Percentiles rank a stretch among this genome's conserved stretches.
Conservation (phyloP, 768 basidiomycete genomes). For the Coprinellus aureogranulatus region DNA sequence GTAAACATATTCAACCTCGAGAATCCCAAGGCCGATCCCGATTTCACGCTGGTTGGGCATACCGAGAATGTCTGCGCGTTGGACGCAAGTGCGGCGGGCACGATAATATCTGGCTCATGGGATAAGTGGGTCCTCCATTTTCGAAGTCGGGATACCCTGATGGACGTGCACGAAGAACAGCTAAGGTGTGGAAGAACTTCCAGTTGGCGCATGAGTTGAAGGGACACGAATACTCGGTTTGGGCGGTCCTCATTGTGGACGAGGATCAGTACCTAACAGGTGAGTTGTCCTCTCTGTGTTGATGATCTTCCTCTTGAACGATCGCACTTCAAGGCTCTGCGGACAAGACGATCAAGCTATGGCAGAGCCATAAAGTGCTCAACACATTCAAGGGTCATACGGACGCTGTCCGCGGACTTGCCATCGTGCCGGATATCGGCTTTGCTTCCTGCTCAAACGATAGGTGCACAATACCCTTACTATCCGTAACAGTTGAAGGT, state of each 20-base stretch:
- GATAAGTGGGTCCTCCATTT: constrained; percentile 65
- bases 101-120: constrained; percentile 94
- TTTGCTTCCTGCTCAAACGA: constrained; percentile 98
- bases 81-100: constrained; percentile 63
- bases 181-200: constrained; percentile 90
- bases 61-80: constrained; percentile 87
- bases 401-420: constrained; percentile 87
- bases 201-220: constrained; percentile 67
- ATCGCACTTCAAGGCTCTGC: constrained; percentile 65
- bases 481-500: no score
- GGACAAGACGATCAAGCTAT: constrained; percentile 90
- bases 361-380: constrained; percentile 72
- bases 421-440: constrained; percentile 77
- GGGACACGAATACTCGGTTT: constrained; percentile 89
- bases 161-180: constrained; percentile 57
- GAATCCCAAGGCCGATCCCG: constrained; percentile 63
- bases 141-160: constrained; percentile 5
- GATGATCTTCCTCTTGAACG: neutral
- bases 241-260: constrained; percentile 83
- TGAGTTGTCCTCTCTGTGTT: constrained; percentile 25
- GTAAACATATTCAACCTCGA: constrained; percentile 78
- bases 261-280: constrained; percentile 81
- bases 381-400: constrained; percentile 83
- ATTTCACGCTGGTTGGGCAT: constrained; percentile 84
- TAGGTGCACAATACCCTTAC: no score